Base-by-base conservation (phyloP, 495 filamentous ascomycete genomes). In the Chaetomium tenue region DNA sequence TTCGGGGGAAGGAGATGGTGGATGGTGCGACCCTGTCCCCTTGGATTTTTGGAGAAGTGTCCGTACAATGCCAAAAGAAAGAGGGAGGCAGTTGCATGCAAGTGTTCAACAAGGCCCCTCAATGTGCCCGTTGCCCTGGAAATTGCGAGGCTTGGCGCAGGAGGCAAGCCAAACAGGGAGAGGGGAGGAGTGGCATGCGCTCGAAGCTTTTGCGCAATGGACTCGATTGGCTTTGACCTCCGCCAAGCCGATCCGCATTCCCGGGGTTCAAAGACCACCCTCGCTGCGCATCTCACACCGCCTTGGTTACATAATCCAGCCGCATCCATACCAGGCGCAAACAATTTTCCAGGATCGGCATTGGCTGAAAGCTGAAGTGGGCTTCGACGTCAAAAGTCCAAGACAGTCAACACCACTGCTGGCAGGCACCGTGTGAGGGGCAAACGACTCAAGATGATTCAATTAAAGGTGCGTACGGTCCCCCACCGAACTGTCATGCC, bases 391-490 rank as follows among this genome's bases (percentile, higher is more conserved):
- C 42, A 22, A 20, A 60, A 23, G 47, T 42, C 8, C 20, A 5
- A 37, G 42, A 65, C 56, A 30, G 28, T 20, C 39, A 67, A 33
- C 53, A n/a, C 44, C 47, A 26, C 7, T 7, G 20, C 52, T 37
- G 25, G 15, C 58, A 57, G 62, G 63, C 60, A 53, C 51, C 42
- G 50, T 52, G 61, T 61, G 39, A 63, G 63, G 68, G 68, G 60
- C 67, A 58, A 64, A 58, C 72, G 76, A 69, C 69, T 37, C 85
- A 89, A 76, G 74, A 98, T 98, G 94, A 96, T 98, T 76, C 94
- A 98, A 84, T 82, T 98, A 81, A 98, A 98, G 91, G 94, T 94
- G 51, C 47, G 28, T 40, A 13, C 13, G 0, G 2, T n/a, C 3
- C 5, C 23, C 16, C 4, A 26, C n/a, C n/a, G 11, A 11, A 30